Percentiles rank a stretch among this genome's conserved stretches.
Evolutionary conservation across 208 protist species (phyloP).

Genomic region (Phytomonas sp.): DNA sequence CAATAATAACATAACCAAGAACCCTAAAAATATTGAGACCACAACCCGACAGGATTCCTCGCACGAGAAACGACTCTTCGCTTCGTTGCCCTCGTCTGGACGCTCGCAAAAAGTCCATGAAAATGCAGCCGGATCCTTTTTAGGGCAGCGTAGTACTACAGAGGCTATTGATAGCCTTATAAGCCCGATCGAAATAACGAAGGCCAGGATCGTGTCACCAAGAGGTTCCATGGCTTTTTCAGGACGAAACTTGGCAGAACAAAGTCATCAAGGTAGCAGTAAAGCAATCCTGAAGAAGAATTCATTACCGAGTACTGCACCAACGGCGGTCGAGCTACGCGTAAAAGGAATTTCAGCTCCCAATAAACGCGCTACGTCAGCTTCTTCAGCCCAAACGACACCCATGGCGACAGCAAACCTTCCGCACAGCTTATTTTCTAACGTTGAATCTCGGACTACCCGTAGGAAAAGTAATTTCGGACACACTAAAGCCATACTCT

Average conservation of each 20-base stretch:
- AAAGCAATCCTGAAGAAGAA: neutral
- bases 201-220: neutral
- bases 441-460: neutral
- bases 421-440: neutral
- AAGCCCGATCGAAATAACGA: neutral
- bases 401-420: neutral
- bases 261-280: neutral
- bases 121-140: neutral
- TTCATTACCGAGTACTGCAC: neutral
- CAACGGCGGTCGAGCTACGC: neutral
- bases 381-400: neutral
- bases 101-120: neutral
- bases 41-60: neutral
- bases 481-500: neutral
- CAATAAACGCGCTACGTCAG: neutral
- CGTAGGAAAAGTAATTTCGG: neutral
- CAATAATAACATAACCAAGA: neutral
- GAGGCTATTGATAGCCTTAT: neutral
- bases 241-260: neutral
- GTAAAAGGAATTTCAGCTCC: neutral
- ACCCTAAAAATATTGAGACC: neutral
- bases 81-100: neutral
- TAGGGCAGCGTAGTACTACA: neutral
- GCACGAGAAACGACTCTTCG: neutral
- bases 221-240: neutral